Evolutionary conservation across 2,329 filamentous ascomycete species (phyloP).

Genomic region (Paecilomyces dactylethromorphus): DNA sequence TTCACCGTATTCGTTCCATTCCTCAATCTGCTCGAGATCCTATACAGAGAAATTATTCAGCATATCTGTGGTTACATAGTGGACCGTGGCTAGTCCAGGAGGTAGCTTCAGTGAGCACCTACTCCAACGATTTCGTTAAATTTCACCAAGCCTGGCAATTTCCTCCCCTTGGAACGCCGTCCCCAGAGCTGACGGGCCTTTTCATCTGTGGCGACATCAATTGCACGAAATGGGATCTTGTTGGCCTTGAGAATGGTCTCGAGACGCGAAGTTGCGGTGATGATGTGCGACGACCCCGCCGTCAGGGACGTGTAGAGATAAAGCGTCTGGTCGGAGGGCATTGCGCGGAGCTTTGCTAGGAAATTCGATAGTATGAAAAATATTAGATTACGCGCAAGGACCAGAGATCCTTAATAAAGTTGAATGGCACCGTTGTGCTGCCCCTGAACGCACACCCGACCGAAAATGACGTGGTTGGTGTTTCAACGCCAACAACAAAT

Average conservation of each 20-base stretch:
- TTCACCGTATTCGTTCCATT: constrained; percentile 99
- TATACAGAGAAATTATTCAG: constrained; percentile 29
- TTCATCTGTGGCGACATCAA: constrained; percentile 87
- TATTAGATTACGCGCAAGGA: background rate
- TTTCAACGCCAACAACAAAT: constrained; percentile 41
- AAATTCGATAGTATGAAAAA: background rate
- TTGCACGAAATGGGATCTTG: constrained; percentile 83
- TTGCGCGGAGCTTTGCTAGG: background rate
- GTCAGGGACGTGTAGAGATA: constrained; percentile 97
- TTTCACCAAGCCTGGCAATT: constrained; percentile 83
- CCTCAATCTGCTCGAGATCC: constrained; percentile 91
- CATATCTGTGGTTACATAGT: background rate
- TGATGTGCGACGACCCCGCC: constrained; percentile 89
- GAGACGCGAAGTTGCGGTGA: constrained; percentile 89
- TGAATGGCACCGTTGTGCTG: constrained; percentile 15
- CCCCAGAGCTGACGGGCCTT: constrained; percentile 85
- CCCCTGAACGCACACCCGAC: constrained; percentile 1
- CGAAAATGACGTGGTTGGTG: constrained; percentile 24
- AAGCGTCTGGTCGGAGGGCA: constrained; percentile 51
- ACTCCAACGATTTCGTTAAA: constrained; percentile 80
- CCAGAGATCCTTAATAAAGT: background rate
- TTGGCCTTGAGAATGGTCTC: constrained; percentile 96
- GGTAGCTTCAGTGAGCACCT: constrained; percentile 34
- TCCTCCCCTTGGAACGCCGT: constrained; percentile 74
- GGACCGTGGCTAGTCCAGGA: background rate